A percentile compares a stretch with the other conserved stretches of the same genome.
Conservation (phyloP, 306 rosid species). For the Corylus americana region DNA sequence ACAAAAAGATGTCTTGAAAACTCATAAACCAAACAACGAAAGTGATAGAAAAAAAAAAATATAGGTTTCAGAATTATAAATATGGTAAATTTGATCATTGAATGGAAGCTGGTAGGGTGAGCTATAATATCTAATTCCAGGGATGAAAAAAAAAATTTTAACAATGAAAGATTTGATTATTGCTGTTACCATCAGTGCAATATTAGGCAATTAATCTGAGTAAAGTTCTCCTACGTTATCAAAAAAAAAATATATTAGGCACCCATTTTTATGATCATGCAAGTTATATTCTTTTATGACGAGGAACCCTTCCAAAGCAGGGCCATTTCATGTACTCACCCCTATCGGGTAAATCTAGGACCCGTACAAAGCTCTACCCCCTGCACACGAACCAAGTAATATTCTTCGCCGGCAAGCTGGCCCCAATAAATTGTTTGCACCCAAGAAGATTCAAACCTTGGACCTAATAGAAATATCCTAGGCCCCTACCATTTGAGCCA, state of each 20-base stretch:
- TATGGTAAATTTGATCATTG: neutral
- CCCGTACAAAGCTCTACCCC: too few relatives aligned
- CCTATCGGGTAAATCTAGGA: too few relatives aligned
- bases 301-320: too few relatives aligned
- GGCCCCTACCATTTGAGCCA: too few relatives aligned
- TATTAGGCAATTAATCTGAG: neutral
- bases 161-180: neutral
- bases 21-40: neutral
- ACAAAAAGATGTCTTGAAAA: neutral
- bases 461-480: too few relatives aligned
- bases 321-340: too few relatives aligned
- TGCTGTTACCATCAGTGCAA: neutral
- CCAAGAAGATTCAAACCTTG: too few relatives aligned
- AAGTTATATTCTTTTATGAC: neutral
- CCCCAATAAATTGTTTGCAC: too few relatives aligned
- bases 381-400: too few relatives aligned
- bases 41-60: neutral
- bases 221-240: too few relatives aligned
- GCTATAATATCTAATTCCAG: neutral
- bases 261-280: neutral
- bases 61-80: neutral
- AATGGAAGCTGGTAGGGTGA: neutral
- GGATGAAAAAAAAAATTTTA: neutral
- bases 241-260: neutral
- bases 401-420: too few relatives aligned